Base-by-base conservation (phyloP, 1,139 yeast species). In the Blastobotrys illinoisensis region DNA sequence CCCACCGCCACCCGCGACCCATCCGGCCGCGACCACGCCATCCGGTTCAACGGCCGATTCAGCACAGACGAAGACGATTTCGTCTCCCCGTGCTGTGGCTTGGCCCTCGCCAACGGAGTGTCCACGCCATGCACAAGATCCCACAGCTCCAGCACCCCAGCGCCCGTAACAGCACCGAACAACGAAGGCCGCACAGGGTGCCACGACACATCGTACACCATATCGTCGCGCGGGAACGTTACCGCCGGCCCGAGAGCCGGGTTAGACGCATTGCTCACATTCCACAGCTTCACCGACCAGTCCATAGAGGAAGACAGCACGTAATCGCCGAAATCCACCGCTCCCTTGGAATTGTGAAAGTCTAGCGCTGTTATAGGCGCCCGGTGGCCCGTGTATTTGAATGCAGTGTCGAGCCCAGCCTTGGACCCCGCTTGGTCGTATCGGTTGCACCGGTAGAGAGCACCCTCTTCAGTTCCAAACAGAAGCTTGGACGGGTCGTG, bases 111-210 rank as follows among this genome's bases (percentile, higher is more conserved):
- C 1, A 77, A 56, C 1, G 85, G 80, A 9, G 68, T 67, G 54
- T 77, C 77, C 2, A 73, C 52, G 55, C 71, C 74, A 13, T 60
- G 64, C 6, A 67, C 63, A 44, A 84, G 66, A 62, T 83, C 82
- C 86, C 86, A 83, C 20, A 81, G 67, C 55, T 81, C 80, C n/a
- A 83, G 62, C 13, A 69, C 62, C 0, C 82, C 74, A 1, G 73
- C 68, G 1, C 79, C 73, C 4, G 82, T 83, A 21, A 78, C 75
- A 1, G 78, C 68, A 1, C 79, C 79, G 62, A 83, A 80, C 50
- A 82, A 78, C 9, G 72, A 68, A 0, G 74, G 70, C 11, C 65
- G 58, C 9, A 64, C 61, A 0, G 84, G 85, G 47, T 78, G 67
- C 69, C 78, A 72, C 4, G 71, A 67, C 1, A 80, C 70, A 48